Base-by-base conservation (phyloP, 2,329 filamentous ascomycete species). In the Aureobasidium zeae region DNA sequence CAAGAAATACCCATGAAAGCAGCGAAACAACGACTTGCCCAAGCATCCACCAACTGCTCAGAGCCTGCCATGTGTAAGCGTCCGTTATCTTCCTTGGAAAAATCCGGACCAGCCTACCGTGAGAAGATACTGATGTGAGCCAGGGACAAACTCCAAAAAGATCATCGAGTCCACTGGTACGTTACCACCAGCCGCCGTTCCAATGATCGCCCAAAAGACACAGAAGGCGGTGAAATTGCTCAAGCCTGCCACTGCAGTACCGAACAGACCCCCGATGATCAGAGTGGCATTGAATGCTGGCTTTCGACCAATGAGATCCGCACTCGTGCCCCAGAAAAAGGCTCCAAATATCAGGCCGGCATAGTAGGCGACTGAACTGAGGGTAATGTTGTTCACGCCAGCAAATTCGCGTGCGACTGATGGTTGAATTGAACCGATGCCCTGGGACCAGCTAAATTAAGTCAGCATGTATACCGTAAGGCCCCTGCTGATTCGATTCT, bases 71-170 rank as follows among this genome's bases (percentile, higher is more conserved):
- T 25, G 6, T n/a, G 26, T 29, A 10, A 11, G 3, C 12, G 26
- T 11, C 12, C 11, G 26, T n/a, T 6, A n/a, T n/a, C 9, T 6
- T 29, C 12, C 8, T 6, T 11, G 2, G 4, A 3, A 20, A 19
- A 4, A 12, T 16, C 84, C 91, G 5, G 87, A 74, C 6, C 82
- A 86, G 13, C 93, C 69, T 37, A 89, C 69, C 0, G 84, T 91
- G 19, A 91, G 67, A 11, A 91, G 71, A 22, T 78, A 77, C 49
- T 77, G 79, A n/a, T 77, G 81, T 0, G 79, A 75, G 46, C 81
- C 79, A 0, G 86, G 86, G 1, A 93, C 65, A 51, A 89, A 89
- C 56, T 94, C 86, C 26, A 93, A 70, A 59, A 93, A 91, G 3
- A 91, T 67, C 0, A 84, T 82, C 22, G 83, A 83, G 59, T 89